Evolutionary conservation across 2,329 filamentous ascomycete species (phyloP), one percentile per base, ranked within the genome.

Genomic region (Epicoccum nigrum): DNA sequence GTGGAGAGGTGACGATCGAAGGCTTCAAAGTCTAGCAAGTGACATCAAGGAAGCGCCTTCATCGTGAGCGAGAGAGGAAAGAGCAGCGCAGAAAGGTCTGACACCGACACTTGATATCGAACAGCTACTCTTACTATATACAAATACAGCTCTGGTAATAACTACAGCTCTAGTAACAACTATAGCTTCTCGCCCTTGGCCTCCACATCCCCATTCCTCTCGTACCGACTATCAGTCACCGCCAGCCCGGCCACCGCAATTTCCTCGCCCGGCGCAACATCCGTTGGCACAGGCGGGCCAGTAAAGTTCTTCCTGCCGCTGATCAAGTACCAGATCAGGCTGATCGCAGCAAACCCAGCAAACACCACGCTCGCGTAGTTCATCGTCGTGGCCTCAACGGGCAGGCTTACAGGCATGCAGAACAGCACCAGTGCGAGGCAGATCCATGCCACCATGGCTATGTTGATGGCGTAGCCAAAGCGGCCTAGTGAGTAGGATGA

Each of bases 361-460:
- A 75, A 76, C 0, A 76, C 74, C 2, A 74, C 73, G 33, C 63
- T 69, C 1, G 72, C 73, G 45, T 76, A 76, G 51, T 80, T 80
- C 77, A 80, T 73, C 3, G 61, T 70, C 1, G 59, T 60, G 0
- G 75, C 63, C 28, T 70, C 72, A 0, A 74, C 74, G 0, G 77
- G 75, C 11, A 80, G 54, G 35, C 69, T 74, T 19, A 78, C 74
- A 0, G 79, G 89, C 86, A 92, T 89, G 68, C 87, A 91, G 76
- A 91, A 92, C 35, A 92, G 75, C 48, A 89, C 81, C 13, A 90
- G 81, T 1, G 87, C 82, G 15, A 92, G 77, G 25, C 77, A 71
- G 51, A 92, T 90, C 88, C 88, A 92, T 31, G 77, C 72, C n/a
- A 91, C 71, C 43, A 86, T 88, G 34, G 85, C 72, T 27, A 83